Evolutionary conservation across 805 yeast species (phyloP), one percentile per base, ranked within the genome.

Genomic region (Yarrowia sp.): DNA sequence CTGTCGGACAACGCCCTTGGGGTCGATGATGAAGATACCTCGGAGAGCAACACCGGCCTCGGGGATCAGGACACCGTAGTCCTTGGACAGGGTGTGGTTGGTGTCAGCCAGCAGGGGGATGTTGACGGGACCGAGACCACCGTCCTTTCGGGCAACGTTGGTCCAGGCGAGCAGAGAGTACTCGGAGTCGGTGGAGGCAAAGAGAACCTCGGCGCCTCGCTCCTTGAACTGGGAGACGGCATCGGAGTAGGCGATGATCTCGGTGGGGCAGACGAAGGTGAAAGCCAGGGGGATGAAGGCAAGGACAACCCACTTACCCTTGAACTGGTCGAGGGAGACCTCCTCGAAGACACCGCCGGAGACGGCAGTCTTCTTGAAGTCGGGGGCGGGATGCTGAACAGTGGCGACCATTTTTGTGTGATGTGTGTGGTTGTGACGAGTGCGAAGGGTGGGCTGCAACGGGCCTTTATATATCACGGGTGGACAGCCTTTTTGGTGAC

Each of bases 241-340:
- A 71, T 93, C 97, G 67, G 97, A 89, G 87, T 91, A 94, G 70
- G 98, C 98, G 78, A 94, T 86, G 82, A 94, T 92, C 83, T 94
- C 98, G 70, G 99, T 94, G 78, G 99, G 99, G 81, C 99, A 94
- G 67, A 94, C 98, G 71, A 94, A 94, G 65, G 99, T 94, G 92
- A 94, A 94, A 60, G 99, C 99, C 84, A 93, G 81, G 78, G 99
- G 99, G 77, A 94, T 87, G 82, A 94, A 94, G 66, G 96, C 98
- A 73, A 94, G 83, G 68, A 94, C 79, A 69, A 94, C 97, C 96
- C 97, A 94, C 80, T 94, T 90, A 74, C 99, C 99, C 81, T 87
- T 87, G 89, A 87, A 94, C 79, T 90, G 88, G 73, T 93, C 98
- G 71, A 94, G 86, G 65, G 96, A 82, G 71, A 94, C 83, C 74